These are phyloP conservation scores for Mallotus nudiflorus DNA, from an alignment of 345 rosid species.

Conservation along the genomic window DNA sequence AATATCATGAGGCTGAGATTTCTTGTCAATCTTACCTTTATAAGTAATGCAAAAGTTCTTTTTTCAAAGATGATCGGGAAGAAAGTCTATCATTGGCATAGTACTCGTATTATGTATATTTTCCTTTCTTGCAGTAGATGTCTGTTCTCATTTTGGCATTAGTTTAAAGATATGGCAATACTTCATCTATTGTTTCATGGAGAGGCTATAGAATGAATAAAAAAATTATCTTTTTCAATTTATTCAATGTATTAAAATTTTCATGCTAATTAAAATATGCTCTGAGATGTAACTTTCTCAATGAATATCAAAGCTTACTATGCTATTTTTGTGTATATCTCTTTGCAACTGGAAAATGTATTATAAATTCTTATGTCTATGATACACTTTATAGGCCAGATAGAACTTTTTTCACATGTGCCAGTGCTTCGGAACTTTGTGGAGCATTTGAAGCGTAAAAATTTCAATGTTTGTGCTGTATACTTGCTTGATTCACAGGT, in stretches of 20 bases:
- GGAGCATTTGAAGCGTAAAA: constrained; percentile 77
- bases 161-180: not conserved
- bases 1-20: not conserved
- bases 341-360: not conserved
- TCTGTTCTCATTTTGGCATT: not conserved
- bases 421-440: constrained; percentile 87
- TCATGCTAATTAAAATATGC: not conserved
- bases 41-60: not conserved
- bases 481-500: constrained; percentile 97
- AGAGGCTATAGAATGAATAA: not conserved
- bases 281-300: not conserved
- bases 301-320: not conserved
- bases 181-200: not conserved
- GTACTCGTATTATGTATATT: no score
- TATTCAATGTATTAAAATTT: not conserved
- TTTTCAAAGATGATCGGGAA: not conserved
- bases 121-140: not conserved
- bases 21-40: not conserved
- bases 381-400: constrained; percentile 58
- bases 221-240: not conserved
- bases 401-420: constrained; percentile 88
- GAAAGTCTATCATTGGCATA: not conserved
- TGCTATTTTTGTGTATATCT: not conserved
- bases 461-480: constrained; percentile 81
- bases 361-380: not conserved